Base-by-base conservation (phyloP, 306 rosid genomes). In the Ziziphus jujuba region DNA sequence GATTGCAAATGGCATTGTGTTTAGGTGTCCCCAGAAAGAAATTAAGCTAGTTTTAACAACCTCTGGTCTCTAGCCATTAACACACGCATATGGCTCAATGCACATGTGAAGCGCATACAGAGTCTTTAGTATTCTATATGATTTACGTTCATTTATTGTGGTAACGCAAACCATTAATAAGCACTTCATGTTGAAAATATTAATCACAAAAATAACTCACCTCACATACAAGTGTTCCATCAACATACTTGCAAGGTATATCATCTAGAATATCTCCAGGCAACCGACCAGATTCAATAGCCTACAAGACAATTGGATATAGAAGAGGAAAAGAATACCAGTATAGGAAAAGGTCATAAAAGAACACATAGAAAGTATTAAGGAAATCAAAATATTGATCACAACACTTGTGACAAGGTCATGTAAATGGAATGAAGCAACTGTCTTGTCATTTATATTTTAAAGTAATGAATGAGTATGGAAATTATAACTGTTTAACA, bases 181-280 rank as follows among this genome's bases (percentile, higher is more conserved):
- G 45, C 12, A 12, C 56, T 49, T 67, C 24, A 56, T 53, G 64
- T 75, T 34, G 74, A 61, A 57, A 79, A 60, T 50, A 61, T 38
- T 66, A 81, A 38, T 56, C 19, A 74, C 34, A 28, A 28, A 63
- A 25, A 61, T n/a, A 66, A 58, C 91, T 83, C 74, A 87, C 99
- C 97, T 95, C 99, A 74, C 99, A 95, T 71, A 76, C 78, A 56
- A 95, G 83, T 67, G 91, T 75, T 75, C 99, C 97, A 79, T 95
- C 87, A 69, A 88, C 68, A 72, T 78, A 95, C 72, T 90, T 95
- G 87, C 92, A 89, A 58, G 97, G 97, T 74, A 93, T 85, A 71
- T 87, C 97, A 80, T 90, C 97, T 53, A 90, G 86, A 70, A 90
- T 80, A 73, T 95, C 99, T 72, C 95, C 95, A 72, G 97, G 99